Base-by-base conservation (phyloP, 2,329 filamentous ascomycete species). In the Myrmaecium sp. region DNA sequence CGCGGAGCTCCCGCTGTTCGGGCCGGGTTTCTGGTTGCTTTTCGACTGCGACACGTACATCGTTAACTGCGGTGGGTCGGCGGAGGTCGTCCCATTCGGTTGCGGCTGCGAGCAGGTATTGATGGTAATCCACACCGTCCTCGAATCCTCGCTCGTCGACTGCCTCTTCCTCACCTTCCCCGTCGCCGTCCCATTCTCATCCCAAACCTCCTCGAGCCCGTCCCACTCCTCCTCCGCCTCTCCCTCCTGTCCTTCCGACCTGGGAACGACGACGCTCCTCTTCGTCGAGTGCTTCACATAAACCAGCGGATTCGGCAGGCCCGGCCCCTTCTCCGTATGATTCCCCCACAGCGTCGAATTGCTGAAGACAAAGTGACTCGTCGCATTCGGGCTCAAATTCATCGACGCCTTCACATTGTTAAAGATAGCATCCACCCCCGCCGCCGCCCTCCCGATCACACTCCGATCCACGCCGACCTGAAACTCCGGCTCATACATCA, bases 61-160 rank as follows among this genome's bases (percentile, higher is more conserved):
- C 8, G 67, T 66, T 26, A 95, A 64, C 41, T 92, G 83, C 8
- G 78, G 66, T 2, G 57, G 47, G 7, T 37, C 43, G 9, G 53
- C 49, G 27, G 54, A 58, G 14, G 57, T 54, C 2, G 57, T 56
- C 6, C 53, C 55, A 21, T 65, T 66, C 21, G 62, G 58, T 12
- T 52, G 46, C 8, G 86, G 89, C 40, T 91, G 82, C 14, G 69
- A 52, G 50, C 89, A 98, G 1, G 80, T 84, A 37, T 83, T 95
- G 22, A 83, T 71, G 2, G 83, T 83, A 28, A 98, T 64, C 49
- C 77, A 94, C 3, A 95, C 58, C 2, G 54, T 67, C 21, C 52
- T 59, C 10, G 51, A 49, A 14, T 51, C 44, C 14, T 44, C 41
- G 16, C 39, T 28, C 21, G 50, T 46, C 14, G 44, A 38, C 25